Evolutionary conservation across 176 grass and related monocot species (phyloP).

Genomic region (Echinochloa phyllopogon): DNA sequence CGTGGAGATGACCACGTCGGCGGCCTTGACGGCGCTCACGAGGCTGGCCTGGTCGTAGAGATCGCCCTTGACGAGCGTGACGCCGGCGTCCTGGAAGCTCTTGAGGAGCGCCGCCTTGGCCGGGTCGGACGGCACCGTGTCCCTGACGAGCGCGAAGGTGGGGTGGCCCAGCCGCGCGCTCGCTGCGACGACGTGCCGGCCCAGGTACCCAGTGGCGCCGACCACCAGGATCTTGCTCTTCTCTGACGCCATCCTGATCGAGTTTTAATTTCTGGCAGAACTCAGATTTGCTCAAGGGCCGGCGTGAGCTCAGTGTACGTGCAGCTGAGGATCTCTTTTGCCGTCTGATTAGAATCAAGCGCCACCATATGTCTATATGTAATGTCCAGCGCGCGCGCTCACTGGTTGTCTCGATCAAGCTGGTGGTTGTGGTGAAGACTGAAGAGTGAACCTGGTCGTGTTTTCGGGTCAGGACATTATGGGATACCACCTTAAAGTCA

Average conservation of each 20-base stretch:
- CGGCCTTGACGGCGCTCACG: conserved; percentile 47
- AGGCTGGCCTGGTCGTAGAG: conserved; percentile 63
- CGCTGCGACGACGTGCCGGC: conserved; percentile 52
- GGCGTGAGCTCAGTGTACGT: not conserved
- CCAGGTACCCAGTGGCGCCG: conserved; percentile 60
- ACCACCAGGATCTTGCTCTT: conserved; percentile 71
- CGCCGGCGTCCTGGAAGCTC: conserved; percentile 60
- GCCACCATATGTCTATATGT: too few relatives aligned
- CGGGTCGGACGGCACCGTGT: conserved; percentile 49
- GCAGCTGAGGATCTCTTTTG: too few relatives aligned
- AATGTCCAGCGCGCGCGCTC: too few relatives aligned
- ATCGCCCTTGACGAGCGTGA: conserved; percentile 64
- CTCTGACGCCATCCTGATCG: conserved; percentile 28
- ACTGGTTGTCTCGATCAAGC: too few relatives aligned
- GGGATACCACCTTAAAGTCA: too few relatives aligned
- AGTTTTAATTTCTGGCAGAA: too few relatives aligned
- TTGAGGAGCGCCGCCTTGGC: conserved; percentile 66
- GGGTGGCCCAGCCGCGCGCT: conserved; percentile 62
- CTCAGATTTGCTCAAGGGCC: not conserved
- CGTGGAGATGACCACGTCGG: conserved; percentile 65
- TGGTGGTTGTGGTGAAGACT: too few relatives aligned
- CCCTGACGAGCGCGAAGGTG: conserved; percentile 54
- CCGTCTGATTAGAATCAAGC: too few relatives aligned
- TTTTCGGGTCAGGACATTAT: not conserved
- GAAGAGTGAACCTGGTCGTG: too few relatives aligned